Evolutionary conservation across 2,329 filamentous ascomycete species (phyloP), one percentile per base, ranked within the genome.

Genomic region (Delphinella strobiligena): DNA sequence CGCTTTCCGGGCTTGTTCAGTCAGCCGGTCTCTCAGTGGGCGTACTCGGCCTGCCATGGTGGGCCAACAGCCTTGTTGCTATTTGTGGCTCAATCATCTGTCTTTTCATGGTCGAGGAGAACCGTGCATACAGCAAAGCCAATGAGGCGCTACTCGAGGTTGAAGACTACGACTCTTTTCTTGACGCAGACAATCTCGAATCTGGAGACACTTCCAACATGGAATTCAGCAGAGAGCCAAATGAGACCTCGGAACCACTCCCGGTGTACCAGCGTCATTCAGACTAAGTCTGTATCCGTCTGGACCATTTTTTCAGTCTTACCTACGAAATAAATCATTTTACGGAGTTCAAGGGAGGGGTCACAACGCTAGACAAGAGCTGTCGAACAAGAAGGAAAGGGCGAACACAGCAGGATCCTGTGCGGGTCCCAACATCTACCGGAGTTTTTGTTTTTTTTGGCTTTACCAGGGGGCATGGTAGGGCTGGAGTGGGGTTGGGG

Each of bases 21-120:
- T 75, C 86, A 4, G 67, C 80, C 38, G 91, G 91, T 37, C 72
- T 93, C 27, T 72, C 78, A 48, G 72, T 79, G 5, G 87, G 88
- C 27, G 89, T 86, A 56, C 89, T 87, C 4, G 87, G 87, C 15
- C 69, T 95, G 24, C 82, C 87, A 1, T 98, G 91, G 89, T 98
- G 91, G 91, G 79, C 78, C 45, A 88, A 81, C 48, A 85, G 82
- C 7, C 52, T 82, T 3, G 76, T 95, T 22, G 84, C 86, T 24
- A 62, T 85, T 9, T 60, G 77, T 11, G 91, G 88, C 34, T 84
- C 81, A 2, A 63, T 82, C 37, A 68, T 91, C 52, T 84, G 82
- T 58, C 69, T 86, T 44, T 77, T 76, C 56, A 82, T 95, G 61
- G 47, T 53, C 22, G 55, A 59, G 43, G 52, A 56, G 47, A 53